Evolutionary conservation across 2,329 filamentous ascomycete genomes (phyloP), one percentile per base, ranked within the genome.

Genomic region (Monilinia polystroma): DNA sequence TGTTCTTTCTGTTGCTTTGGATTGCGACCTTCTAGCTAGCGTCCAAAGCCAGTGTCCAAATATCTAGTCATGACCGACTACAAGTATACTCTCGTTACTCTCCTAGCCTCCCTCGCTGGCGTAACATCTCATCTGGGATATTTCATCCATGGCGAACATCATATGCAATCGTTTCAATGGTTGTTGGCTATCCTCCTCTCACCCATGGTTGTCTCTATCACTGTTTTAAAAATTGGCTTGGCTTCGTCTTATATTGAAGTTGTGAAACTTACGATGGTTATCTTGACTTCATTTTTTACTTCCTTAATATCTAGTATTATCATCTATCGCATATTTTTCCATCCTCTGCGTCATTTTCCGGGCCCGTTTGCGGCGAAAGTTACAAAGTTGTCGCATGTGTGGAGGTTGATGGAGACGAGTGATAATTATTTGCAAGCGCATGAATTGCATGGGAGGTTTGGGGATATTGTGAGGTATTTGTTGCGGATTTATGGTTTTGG

Each of bases 271-370:
- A 66, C 23, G 5, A 8, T 20, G 6, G 10, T 66, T 10, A 49
- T 55, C 5, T 0, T 20, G 11, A 20, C 29, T 3, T 64, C 53
- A 4, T 64, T 64, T 16, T 47, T 64, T 20, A 14, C 53, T 11
- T 64, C 62, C 3, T 20, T 64, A 2, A 29, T 49, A 14, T 29
- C 52, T 60, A 79, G 83, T 12, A 82, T 87, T 76, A 76, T 86
- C 35, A 80, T 82, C 62, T 85, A 87, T 70, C 73, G 87, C 6
- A 81, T 83, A 0, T 81, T 86, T 79, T 80, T 73, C 75, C 74
- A 62, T 73, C 75, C 56, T 49, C 72, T 78, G 60, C 73, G 63
- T 18, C 59, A 60, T 14, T 76, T 76, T 35, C 73, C 74, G 11
- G 75, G 74, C 3, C 75, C 75, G 0, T 66, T 70, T 3, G 35